Conservation (phyloP, 169 alveolate genomes). For the Eimeria acervulina region DNA sequence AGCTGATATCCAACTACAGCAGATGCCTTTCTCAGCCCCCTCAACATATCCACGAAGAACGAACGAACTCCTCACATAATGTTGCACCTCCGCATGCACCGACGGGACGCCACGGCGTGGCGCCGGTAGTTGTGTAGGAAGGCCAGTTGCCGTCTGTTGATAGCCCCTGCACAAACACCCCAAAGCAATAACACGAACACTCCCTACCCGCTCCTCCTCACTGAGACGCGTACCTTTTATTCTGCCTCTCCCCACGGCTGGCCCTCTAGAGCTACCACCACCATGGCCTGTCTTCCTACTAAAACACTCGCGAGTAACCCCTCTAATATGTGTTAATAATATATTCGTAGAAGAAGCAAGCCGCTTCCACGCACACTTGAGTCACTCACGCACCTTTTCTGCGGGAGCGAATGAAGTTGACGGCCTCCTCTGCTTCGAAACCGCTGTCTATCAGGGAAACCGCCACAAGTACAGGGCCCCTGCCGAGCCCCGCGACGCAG, state of each 20-base stretch:
- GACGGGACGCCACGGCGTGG: conserved; percentile 56
- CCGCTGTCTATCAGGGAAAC: conserved; percentile 95
- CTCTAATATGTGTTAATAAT: no score
- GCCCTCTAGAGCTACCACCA: no score
- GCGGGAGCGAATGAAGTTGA: conserved; percentile 92
- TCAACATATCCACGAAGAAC: background rate
- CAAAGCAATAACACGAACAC: background rate
- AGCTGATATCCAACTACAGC: background rate
- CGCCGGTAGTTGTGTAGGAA: conserved; percentile 81
- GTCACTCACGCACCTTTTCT: conserved; percentile 87
- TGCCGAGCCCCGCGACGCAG: conserved; percentile 96
- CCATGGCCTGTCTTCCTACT: no score
- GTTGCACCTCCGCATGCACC: conserved; percentile 71
- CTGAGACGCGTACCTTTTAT: no score
- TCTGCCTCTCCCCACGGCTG: no score
- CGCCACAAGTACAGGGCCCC: conserved; percentile 96
- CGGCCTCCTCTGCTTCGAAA: conserved; percentile 94
- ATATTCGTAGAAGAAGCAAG: no score
- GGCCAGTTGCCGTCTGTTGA: conserved; percentile 83
- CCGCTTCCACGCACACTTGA: background rate
- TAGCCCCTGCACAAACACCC: conserved; percentile 77
- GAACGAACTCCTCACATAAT: conserved; percentile 72
- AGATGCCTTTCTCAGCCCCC: background rate
- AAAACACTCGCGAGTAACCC: background rate
- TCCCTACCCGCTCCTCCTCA: no score